Evolutionary conservation across 2,329 filamentous ascomycete genomes (phyloP).

Genomic region (Chrysosporium queenslandicum): DNA sequence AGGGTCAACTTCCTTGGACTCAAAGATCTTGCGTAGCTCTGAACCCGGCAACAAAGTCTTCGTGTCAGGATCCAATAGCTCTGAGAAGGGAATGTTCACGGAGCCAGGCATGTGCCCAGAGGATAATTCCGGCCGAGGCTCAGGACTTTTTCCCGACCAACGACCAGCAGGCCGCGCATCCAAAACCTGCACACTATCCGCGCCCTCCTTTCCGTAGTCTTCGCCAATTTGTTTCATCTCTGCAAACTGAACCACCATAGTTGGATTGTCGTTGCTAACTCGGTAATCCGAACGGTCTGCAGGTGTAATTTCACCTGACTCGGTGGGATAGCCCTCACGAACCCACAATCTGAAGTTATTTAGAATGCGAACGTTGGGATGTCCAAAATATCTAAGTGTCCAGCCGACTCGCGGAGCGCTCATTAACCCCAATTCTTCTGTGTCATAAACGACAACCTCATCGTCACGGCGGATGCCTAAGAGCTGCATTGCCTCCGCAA

Average conservation of each 20-base stretch:
- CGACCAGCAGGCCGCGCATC: slow-evolving; percentile 74
- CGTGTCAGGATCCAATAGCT: slow-evolving; percentile 69
- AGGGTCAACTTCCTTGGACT: slow-evolving; percentile 68
- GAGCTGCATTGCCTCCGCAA: slow-evolving; percentile 78
- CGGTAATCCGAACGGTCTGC: slow-evolving; percentile 39
- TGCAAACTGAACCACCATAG: slow-evolving; percentile 68
- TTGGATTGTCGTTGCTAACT: slow-evolving; percentile 47
- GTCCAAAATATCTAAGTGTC: slow-evolving; percentile 86
- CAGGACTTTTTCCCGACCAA: slow-evolving; percentile 72
- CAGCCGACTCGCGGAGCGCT: slow-evolving; percentile 87
- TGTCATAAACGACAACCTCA: slow-evolving; percentile 87
- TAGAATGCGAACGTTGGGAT: slow-evolving; percentile 74
- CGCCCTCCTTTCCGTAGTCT: slow-evolving; percentile 70
- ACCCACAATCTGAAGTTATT: slow-evolving; percentile 97
- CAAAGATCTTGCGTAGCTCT: slow-evolving; percentile 64
- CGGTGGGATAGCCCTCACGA: slow-evolving; percentile 67
- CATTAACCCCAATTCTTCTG: slow-evolving; percentile 83
- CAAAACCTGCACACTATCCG: slow-evolving; percentile 74
- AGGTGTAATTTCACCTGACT: slow-evolving; percentile 51
- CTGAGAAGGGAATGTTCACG: slow-evolving; percentile 68
- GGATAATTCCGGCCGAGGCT: slow-evolving; percentile 74
- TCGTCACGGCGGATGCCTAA: slow-evolving; percentile 82
- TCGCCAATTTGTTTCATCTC: slow-evolving; percentile 67
- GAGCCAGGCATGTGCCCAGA: slow-evolving; percentile 89
- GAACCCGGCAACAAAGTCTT: slow-evolving; percentile 67